phyloP scores from a whole-genome alignment of 441 rosid species.

The Gossypium trilobum region DNA sequence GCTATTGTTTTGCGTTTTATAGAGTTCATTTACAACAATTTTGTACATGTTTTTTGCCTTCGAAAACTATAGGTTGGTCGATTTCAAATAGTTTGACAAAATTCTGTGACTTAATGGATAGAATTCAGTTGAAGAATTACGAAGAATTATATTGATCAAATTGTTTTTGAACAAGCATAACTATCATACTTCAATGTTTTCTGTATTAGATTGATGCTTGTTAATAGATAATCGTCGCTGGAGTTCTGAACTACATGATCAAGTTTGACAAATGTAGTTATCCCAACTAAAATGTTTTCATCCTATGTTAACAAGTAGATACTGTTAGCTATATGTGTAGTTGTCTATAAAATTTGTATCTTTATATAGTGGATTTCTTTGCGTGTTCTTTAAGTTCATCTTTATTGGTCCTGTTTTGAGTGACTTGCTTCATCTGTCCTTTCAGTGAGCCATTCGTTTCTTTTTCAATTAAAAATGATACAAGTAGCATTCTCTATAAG shows the following conservation, averaged over 20 bases:
- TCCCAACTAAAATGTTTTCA: not conserved
- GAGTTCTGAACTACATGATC: not conserved
- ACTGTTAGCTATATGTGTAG: not conserved
- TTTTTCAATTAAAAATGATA: not conserved
- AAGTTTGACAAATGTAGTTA: not conserved
- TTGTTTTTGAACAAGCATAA: not conserved
- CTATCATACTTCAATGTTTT: not conserved
- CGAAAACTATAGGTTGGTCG: not conserved
- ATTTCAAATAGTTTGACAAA: not conserved
- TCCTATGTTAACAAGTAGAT: not conserved
- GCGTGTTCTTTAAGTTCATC: not conserved
- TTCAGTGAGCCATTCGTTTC: not conserved
- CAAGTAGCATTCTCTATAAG: not conserved
- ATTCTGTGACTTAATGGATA: not conserved
- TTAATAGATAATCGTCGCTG: not conserved
- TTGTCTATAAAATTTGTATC: not conserved
- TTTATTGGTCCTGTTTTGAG: not conserved
- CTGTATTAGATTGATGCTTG: not conserved
- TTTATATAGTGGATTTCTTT: not conserved
- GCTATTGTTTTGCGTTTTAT: not conserved
- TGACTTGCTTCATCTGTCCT: not conserved
- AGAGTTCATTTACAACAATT: not conserved
- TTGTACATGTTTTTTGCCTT: not conserved
- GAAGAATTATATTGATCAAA: not conserved
- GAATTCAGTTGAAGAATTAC: not conserved